Conservation (phyloP, 129 eudicot species). For the sunflower (Helianthus annuus) region DNA sequence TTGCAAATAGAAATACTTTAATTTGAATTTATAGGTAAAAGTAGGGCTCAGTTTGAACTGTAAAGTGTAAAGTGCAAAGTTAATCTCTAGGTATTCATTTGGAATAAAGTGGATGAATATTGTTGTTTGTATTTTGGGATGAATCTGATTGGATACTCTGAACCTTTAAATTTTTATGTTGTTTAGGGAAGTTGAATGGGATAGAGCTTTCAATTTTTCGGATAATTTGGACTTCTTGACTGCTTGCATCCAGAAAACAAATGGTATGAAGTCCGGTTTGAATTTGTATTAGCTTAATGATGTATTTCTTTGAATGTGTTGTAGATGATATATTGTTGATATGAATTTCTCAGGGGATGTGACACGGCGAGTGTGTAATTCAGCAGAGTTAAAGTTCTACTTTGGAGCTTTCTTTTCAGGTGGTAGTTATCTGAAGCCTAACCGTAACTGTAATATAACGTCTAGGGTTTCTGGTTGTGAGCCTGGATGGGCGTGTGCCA, state of each 20-base stretch:
- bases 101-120: neutral
- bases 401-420: slow-evolving; percentile 46
- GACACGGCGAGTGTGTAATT: slow-evolving; percentile 60
- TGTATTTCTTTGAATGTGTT: neutral
- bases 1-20: neutral
- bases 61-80: neutral
- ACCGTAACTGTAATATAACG: slow-evolving; percentile 78
- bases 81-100: neutral
- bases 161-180: slow-evolving; percentile 8
- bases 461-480: slow-evolving; percentile 84
- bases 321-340: neutral
- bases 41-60: slow-evolving; percentile 4
- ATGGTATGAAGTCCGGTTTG: slow-evolving; percentile 42
- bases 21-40: slow-evolving; percentile 13
- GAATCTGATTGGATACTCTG: slow-evolving; percentile 17
- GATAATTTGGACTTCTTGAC: slow-evolving; percentile 60
- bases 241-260: slow-evolving; percentile 59
- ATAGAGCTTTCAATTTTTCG: slow-evolving; percentile 70
- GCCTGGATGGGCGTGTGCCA: slow-evolving; percentile 96
- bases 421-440: slow-evolving; percentile 45
- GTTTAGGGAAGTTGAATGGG: slow-evolving; percentile 72
- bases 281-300: neutral
- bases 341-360: slow-evolving; percentile 52
- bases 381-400: slow-evolving; percentile 75
- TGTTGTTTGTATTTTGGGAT: neutral